phyloP scores from a whole-genome alignment of 1,284 basidiomycete genomes.

The Cystobasidium slooffiae region DNA sequence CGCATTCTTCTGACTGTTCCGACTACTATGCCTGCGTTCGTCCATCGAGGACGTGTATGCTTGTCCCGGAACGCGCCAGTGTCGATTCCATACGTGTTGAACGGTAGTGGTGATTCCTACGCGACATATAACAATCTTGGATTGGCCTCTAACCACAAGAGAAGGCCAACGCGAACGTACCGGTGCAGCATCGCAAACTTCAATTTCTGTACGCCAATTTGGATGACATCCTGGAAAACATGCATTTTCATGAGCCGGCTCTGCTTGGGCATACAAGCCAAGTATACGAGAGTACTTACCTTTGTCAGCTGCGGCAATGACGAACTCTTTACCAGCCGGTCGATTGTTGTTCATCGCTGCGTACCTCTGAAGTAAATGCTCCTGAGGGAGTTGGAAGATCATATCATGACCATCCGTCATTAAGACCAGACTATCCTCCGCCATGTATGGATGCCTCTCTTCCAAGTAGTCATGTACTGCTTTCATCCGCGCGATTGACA shows the following conservation, averaged over 20 bases:
- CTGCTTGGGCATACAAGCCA: neutral
- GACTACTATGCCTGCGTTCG: neutral
- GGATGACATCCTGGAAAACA: neutral
- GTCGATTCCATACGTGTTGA: neutral
- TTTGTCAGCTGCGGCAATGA: slow-evolving; percentile 6
- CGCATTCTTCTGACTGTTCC: neutral
- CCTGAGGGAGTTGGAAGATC: neutral
- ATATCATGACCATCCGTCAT: slow-evolving; percentile 4
- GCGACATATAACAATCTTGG: neutral
- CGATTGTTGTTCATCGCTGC: neutral
- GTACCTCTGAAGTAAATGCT: neutral
- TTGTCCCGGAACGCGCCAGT: neutral
- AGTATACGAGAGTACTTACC: neutral
- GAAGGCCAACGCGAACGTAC: neutral
- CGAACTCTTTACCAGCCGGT: neutral
- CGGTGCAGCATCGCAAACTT: slow-evolving; percentile 1
- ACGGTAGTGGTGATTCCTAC: neutral
- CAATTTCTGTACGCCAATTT: neutral
- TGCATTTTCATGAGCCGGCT: neutral
- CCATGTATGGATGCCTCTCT: no score
- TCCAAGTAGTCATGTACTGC: no score
- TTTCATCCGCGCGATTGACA: no score
- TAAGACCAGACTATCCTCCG: neutral
- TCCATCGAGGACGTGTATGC: neutral
- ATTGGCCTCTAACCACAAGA: neutral